Evolutionary conservation across 345 rosid genomes (phyloP).

Genomic region (Lepidium africanum): DNA sequence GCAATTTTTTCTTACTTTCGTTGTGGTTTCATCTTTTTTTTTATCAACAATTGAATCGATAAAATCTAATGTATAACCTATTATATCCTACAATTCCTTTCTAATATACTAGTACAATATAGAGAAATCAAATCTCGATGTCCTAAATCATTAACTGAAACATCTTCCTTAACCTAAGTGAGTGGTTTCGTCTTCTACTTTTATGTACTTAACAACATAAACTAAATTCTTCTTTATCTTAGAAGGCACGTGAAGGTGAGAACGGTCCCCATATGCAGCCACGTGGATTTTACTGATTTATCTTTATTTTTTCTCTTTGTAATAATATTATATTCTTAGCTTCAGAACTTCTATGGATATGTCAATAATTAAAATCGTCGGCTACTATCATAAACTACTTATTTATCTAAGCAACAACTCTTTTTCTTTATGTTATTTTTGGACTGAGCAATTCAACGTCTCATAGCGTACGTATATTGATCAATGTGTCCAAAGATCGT

Average conservation of each 20-base stretch:
- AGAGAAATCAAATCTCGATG: too few species aligned
- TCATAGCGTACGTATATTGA: neutral
- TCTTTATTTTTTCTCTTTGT: neutral
- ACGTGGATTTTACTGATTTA: constrained; percentile 16
- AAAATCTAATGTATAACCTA: too few species aligned
- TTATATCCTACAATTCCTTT: too few species aligned
- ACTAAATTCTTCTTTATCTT: neutral
- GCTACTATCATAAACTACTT: neutral
- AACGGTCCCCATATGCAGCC: constrained; percentile 22
- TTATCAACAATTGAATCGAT: too few species aligned
- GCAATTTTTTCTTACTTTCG: neutral
- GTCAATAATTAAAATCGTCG: constrained; percentile 19
- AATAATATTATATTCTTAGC: neutral
- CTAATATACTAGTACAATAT: too few species aligned
- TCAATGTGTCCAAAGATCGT: neutral
- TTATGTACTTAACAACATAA: neutral
- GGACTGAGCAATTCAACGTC: too few species aligned
- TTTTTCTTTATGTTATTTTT: neutral
- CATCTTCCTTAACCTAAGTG: too few species aligned
- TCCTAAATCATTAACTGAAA: too few species aligned
- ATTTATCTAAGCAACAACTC: neutral
- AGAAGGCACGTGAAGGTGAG: constrained; percentile 19
- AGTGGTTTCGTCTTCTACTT: too few species aligned
- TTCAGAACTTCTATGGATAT: constrained; percentile 12
- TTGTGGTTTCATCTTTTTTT: constrained; percentile 4